phyloP scores from a whole-genome alignment of 192 early-diverging fungal genomes.

The Funneliformis geosporum region DNA sequence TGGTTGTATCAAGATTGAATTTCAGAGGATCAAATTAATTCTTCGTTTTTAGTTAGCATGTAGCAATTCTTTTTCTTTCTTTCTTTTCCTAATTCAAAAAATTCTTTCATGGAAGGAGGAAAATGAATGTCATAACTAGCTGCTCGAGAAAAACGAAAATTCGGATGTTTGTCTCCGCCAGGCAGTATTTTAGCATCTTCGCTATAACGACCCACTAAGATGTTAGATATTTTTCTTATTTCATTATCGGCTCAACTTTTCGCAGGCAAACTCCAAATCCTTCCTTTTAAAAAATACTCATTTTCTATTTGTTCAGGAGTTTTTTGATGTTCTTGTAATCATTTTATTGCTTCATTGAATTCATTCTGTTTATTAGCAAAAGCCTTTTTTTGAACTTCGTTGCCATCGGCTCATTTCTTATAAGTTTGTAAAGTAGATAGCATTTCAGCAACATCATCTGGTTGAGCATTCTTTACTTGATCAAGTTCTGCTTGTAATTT shows the following conservation, averaged over 20 bases:
- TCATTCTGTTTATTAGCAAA: no score
- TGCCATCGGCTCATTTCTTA: no score
- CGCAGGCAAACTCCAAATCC: background rate
- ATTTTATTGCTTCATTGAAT: no score
- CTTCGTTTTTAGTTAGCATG: no score
- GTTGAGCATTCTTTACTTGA: background rate
- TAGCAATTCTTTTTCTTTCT: background rate
- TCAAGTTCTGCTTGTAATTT: no score
- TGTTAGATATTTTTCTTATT: background rate
- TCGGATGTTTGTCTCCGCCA: background rate
- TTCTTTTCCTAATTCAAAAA: background rate
- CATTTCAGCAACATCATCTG: no score
- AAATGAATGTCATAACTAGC: conserved; percentile 13
- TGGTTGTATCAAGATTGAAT: background rate
- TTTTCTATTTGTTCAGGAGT: no score
- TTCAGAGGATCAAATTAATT: conserved; percentile 1
- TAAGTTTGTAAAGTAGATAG: no score
- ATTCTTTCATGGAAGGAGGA: background rate
- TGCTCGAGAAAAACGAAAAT: background rate
- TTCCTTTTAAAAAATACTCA: no score
- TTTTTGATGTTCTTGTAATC: no score
- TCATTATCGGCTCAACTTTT: background rate
- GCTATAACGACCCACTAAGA: background rate
- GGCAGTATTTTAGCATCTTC: background rate
- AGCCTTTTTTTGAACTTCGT: no score